Evolutionary conservation across 768 basidiomycete genomes (phyloP), one percentile per base, ranked within the genome.

Genomic region (Termitomyces sp.): DNA sequence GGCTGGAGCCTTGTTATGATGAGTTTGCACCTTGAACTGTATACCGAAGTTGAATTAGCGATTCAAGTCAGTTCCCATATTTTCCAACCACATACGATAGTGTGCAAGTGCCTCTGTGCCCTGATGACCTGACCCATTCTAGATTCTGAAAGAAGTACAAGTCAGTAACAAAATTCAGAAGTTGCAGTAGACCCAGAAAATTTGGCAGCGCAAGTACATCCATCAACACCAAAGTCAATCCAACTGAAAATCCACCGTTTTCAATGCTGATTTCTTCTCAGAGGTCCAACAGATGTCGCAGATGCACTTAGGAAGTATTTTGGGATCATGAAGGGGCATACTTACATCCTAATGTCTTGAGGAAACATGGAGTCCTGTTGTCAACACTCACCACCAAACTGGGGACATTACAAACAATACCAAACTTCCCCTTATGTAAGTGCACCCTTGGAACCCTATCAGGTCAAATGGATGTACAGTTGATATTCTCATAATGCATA

Each of bases 21-120:
- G 93, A 66, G 92, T 95, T 85, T 97, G 94, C 62, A 95, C 83
- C 77, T 90, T 94, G 92, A 99, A 99, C 91, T 93, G 63, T 25
- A 65, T 25, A 48, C 38, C 44, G 32, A 41, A 46, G 27, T 49
- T 25, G 32, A 56, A 56, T 48, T 45, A 59, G 53, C 54, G 34
- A 41, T 42, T 32, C 25, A 23, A 29, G 25, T 16, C 44, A 31
- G 37, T 23, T 19, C 32, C 45, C 7, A 27, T 56, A 40, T 45
- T 51, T 17, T 29, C 43, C 19, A 42, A 59, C 41, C 42, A 86
- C 90, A 64, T 83, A 92, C 90, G 76, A 94, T 93, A 53, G 92
- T 79, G 72, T 94, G 92, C 71, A 92, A 92, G 73, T 90, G 90
- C 77, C 92, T 89, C 74, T 94, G 92, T 81, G 92, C 77, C 77